These are phyloP conservation scores for Colletotrichum zoysiae DNA, from an alignment of 2,329 filamentous ascomycete genomes.

Conservation along the genomic window DNA sequence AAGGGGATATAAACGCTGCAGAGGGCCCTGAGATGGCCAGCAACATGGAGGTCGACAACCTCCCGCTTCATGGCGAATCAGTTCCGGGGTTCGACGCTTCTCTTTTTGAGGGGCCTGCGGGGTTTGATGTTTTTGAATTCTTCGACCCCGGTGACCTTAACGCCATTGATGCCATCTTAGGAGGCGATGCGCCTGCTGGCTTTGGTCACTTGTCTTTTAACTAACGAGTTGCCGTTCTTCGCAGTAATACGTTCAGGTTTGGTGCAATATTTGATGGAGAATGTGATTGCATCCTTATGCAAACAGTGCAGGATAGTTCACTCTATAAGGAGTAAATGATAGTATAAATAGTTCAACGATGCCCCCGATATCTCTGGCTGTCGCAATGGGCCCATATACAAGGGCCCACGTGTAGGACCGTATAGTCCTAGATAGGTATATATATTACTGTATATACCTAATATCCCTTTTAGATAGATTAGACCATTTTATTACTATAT, in stretches of 20 bases:
- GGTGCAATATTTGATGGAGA: not conserved
- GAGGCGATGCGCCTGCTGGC: conserved; percentile 31
- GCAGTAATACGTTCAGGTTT: too few relatives aligned
- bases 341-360: not conserved
- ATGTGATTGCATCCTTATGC: too few relatives aligned
- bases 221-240: not conserved
- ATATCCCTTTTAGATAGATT: too few relatives aligned
- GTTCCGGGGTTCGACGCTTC: conserved; percentile 15
- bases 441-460: too few relatives aligned
- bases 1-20: not conserved
- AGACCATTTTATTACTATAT: too few relatives aligned
- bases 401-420: too few relatives aligned
- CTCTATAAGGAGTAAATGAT: not conserved
- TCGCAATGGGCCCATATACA: too few relatives aligned
- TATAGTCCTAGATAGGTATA: too few relatives aligned
- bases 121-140: conserved; percentile 44
- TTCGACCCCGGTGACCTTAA: conserved; percentile 45
- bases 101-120: conserved; percentile 31
- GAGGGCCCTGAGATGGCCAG: not conserved
- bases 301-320: not conserved
- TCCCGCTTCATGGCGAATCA: not conserved
- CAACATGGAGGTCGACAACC: not conserved
- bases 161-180: conserved; percentile 44
- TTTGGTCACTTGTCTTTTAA: not conserved
- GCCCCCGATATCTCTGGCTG: not conserved